phyloP scores from a whole-genome alignment of 257 asterid genomes.

The Lycium barbarum region DNA sequence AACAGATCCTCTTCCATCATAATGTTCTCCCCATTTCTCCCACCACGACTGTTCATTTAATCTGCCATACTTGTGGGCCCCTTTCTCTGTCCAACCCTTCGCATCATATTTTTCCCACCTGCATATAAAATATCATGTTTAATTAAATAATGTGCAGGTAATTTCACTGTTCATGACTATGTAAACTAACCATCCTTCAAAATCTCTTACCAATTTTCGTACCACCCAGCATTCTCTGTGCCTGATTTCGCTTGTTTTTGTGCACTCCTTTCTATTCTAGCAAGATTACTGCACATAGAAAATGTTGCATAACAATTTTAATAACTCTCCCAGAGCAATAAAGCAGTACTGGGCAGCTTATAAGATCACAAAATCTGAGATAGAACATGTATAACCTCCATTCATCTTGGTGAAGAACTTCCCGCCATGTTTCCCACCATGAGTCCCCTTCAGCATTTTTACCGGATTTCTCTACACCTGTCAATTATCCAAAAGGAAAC shows the following conservation, averaged over 20 bases:
- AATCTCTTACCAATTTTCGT: conserved; percentile 87
- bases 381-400: conserved; percentile 72
- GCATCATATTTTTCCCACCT: conserved; percentile 99
- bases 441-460: conserved; percentile 93
- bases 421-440: conserved; percentile 99
- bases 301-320: neutral
- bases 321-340: neutral
- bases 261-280: conserved; percentile 98
- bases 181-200: neutral
- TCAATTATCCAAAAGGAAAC: conserved; percentile 19
- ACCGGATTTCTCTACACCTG: conserved; percentile 99
- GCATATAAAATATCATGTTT: conserved; percentile 27
- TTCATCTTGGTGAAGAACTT: conserved; percentile 96
- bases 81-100: conserved; percentile 98
- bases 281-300: conserved; percentile 81
- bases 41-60: conserved; percentile 98
- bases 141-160: neutral
- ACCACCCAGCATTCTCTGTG: conserved; percentile 95
- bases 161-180: neutral
- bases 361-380: conserved; percentile 16
- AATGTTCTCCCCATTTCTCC: conserved; percentile 99
- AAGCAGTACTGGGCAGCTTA: neutral
- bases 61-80: conserved; percentile 96
- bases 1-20: conserved; percentile 98
- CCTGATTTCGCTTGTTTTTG: conserved; percentile 99